Evolutionary conservation across 139 green algal species (phyloP).

Genomic region (Asterochloris sp.): DNA sequence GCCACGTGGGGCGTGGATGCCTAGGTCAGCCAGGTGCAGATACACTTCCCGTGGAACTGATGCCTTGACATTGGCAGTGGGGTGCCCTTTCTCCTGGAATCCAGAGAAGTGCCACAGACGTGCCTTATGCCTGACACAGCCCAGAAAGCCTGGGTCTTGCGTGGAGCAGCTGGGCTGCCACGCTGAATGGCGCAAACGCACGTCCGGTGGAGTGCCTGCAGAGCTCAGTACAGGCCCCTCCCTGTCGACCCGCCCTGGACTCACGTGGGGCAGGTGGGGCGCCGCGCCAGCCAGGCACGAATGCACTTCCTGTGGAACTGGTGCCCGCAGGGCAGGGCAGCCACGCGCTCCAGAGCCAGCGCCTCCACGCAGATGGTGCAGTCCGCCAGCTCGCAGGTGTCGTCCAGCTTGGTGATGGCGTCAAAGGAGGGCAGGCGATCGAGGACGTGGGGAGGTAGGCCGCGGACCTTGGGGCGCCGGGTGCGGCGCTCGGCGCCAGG

Average conservation of each 20-base stretch:
- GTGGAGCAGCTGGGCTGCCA: too few species aligned
- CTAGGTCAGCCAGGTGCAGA: conserved; percentile 1
- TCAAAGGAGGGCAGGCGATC: conserved; percentile 1
- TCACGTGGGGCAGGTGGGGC: conserved; percentile 9
- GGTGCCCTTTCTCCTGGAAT: too few species aligned
- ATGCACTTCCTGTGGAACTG: conserved; percentile 11
- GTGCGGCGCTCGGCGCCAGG: too few species aligned
- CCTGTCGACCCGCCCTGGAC: not conserved
- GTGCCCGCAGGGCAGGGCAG: conserved; percentile 10
- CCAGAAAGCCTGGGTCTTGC: too few species aligned
- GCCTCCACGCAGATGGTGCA: conserved; percentile 14
- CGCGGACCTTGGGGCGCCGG: not conserved
- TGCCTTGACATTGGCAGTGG: not conserved
- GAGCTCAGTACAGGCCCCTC: too few species aligned
- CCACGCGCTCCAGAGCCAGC: not conserved
- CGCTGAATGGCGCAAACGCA: too few species aligned
- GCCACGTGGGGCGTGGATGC: conserved; percentile 2
- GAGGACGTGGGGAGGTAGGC: not conserved
- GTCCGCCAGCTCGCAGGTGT: not conserved
- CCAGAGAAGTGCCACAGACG: too few species aligned
- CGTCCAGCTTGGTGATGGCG: not conserved
- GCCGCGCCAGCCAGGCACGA: not conserved
- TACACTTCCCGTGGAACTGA: conserved; percentile 6
- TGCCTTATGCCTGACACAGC: too few species aligned
- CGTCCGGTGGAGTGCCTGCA: too few species aligned